Percentiles rank a stretch among this genome's conserved stretches.
These are phyloP conservation scores for Coelastrella sp. DNA, from an alignment of 139 green algal species.

Conservation along the genomic window DNA sequence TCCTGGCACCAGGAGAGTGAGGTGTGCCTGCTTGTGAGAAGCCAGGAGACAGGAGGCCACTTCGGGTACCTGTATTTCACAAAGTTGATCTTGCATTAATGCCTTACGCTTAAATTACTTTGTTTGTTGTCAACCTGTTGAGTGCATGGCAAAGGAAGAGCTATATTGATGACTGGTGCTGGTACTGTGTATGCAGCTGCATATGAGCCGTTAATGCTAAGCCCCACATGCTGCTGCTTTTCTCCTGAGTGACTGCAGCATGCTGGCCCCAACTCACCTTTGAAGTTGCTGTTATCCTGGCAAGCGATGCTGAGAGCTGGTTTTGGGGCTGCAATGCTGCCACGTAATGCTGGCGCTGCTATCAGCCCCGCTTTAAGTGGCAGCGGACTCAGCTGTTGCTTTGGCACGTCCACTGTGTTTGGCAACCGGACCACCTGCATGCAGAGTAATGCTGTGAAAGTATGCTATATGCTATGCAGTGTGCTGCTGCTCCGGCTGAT, in stretches of 20 bases:
- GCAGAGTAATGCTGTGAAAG: neutral
- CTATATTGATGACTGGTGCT: too few species aligned
- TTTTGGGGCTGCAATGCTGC: slow-evolving; percentile 14
- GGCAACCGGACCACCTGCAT: neutral
- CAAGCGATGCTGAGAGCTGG: slow-evolving; percentile 5
- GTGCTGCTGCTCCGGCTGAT: too few species aligned
- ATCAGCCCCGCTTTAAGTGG: neutral
- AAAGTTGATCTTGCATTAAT: neutral
- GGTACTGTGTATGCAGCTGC: neutral
- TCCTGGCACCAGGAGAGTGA: neutral
- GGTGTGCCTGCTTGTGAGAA: neutral
- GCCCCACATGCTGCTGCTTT: slow-evolving; percentile 5
- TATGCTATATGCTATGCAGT: neutral
- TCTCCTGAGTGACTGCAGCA: neutral
- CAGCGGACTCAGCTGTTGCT: slow-evolving; percentile 16
- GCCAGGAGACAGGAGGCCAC: neutral
- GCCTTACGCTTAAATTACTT: too few species aligned
- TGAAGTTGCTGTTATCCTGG: neutral
- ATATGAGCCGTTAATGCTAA: neutral
- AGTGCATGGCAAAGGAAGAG: too few species aligned
- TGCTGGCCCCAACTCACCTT: neutral
- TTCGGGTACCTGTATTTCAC: neutral
- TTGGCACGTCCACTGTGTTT: neutral
- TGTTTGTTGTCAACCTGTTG: too few species aligned
- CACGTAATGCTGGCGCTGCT: slow-evolving; percentile 11